These are phyloP conservation scores for Xylaria scruposa DNA, from an alignment of 495 filamentous ascomycete species.

Conservation along the genomic window DNA sequence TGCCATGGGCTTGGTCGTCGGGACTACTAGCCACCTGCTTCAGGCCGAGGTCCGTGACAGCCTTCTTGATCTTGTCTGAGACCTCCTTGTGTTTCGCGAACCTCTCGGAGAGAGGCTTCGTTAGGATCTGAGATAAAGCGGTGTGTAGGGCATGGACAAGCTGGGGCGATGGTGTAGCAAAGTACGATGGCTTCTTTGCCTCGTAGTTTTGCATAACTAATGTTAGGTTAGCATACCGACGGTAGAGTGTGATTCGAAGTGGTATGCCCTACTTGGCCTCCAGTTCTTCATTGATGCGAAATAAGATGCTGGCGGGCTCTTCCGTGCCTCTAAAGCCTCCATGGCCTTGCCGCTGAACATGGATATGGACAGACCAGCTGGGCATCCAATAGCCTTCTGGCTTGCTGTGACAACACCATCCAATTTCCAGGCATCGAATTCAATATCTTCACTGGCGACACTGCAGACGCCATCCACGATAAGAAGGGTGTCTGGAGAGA, in stretches of 20 bases:
- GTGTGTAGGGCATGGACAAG: slow-evolving; percentile 94
- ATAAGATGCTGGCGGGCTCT: slow-evolving; percentile 81
- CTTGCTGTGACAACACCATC: slow-evolving; percentile 93
- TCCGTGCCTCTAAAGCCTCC: slow-evolving; percentile 75
- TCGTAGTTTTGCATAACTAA: slow-evolving; percentile 98
- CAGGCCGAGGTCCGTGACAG: slow-evolving; percentile 78
- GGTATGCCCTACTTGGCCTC: slow-evolving; percentile 73
- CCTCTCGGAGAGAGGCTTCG: slow-evolving; percentile 74
- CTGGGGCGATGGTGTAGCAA: slow-evolving; percentile 94
- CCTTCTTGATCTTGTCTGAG: slow-evolving; percentile 83
- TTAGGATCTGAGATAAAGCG: slow-evolving; percentile 84
- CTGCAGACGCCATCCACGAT: slow-evolving; percentile 97
- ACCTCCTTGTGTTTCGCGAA: slow-evolving; percentile 78
- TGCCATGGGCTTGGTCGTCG: slow-evolving; percentile 92
- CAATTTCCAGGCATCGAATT: slow-evolving; percentile 91
- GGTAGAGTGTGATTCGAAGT: background rate
- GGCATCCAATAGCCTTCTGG: slow-evolving; percentile 96
- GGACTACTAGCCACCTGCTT: slow-evolving; percentile 83
- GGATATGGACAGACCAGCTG: slow-evolving; percentile 89
- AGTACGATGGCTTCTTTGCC: slow-evolving; percentile 94
- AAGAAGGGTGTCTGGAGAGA: slow-evolving; percentile 88
- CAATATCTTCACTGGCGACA: slow-evolving; percentile 93
- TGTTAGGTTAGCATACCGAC: slow-evolving; percentile 8
- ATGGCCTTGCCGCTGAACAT: slow-evolving; percentile 94
- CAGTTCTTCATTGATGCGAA: slow-evolving; percentile 97